Evolutionary conservation across 192 early-diverging fungal genomes (phyloP), one percentile per base, ranked within the genome.

Genomic region (Podila epigama): DNA sequence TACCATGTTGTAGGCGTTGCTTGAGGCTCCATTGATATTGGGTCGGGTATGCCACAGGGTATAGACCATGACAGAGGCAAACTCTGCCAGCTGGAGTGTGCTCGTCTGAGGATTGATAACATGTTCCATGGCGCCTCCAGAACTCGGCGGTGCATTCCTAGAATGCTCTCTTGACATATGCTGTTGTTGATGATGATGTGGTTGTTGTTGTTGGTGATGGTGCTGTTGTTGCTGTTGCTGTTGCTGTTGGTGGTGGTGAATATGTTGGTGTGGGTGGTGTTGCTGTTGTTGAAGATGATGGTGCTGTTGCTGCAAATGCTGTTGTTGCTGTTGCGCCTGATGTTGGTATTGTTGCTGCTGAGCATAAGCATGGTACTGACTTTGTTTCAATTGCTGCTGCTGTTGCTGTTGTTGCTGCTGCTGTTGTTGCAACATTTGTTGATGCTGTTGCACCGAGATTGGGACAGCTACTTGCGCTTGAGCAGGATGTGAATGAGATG

Each of bases 51-150:
- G 73, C 73, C 73, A 77, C 15, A 77, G 73, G 66, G 73, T 77
- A 68, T 77, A 77, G n/a, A 77, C 73, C 73, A 77, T 77, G 48
- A 77, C 73, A 40, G 73, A 77, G n/a, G 73, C 73, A 36, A 77
- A 77, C 34, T 77, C 73, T 33, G 73, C 73, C 6, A 77, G 56
- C 34, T 77, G 73, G 8, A 77, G 56, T 31, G 60, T 64, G 57
- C 73, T 77, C 35, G 73, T 77, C 51, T 77, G 73, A 4, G 66
- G 73, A 35, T 63, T 63, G 39, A 68, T 64, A 34, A 77, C 73
- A 53, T 58, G 65, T 16, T 77, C 73, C 65, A 77, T 68, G 9
- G 73, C 48, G 39, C 44, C 61, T 51, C 44, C 44, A 48, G 70
- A 29, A 42, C 63, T 72, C 25, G 54, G 55, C 11, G 66, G 18